phyloP scores from a whole-genome alignment of 495 filamentous ascomycete genomes.

The Apodospora peruviana region DNA sequence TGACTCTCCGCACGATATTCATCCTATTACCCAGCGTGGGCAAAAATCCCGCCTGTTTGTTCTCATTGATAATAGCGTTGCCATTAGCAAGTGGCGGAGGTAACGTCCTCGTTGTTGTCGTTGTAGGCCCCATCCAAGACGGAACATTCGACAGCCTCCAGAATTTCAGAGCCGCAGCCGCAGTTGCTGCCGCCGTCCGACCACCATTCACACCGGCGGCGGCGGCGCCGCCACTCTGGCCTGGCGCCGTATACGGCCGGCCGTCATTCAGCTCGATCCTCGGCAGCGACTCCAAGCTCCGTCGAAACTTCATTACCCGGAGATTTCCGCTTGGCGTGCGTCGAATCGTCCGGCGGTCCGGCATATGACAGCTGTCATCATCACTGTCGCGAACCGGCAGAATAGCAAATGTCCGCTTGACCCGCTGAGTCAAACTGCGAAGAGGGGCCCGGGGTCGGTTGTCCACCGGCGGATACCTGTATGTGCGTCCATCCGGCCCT shows the following conservation, averaged over 20 bases:
- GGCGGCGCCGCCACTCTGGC: constrained; percentile 4
- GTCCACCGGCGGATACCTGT: constrained; percentile 32
- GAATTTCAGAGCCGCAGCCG: neutral
- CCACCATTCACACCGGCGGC: constrained; percentile 16
- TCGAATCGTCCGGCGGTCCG: constrained; percentile 44
- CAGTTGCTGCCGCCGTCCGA: constrained; percentile 3
- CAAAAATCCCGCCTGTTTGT: constrained; percentile 16
- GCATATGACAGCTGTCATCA: constrained; percentile 27
- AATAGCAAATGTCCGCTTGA: constrained; percentile 49
- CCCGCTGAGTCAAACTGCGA: constrained; percentile 41
- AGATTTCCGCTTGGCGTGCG: constrained; percentile 45
- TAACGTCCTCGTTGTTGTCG: neutral
- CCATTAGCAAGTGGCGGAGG: neutral
- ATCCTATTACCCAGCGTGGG: constrained; percentile 32
- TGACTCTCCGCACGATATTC: constrained; percentile 49
- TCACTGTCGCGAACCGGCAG: constrained; percentile 35
- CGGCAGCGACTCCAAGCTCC: constrained; percentile 34
- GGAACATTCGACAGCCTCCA: neutral
- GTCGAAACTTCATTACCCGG: constrained; percentile 42
- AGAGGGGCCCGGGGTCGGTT: constrained; percentile 41
- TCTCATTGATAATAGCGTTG: neutral
- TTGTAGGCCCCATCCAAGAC: neutral
- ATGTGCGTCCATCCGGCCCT: constrained; percentile 23
- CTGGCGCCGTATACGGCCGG: constrained; percentile 29
- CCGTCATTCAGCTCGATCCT: constrained; percentile 11